phyloP scores from a whole-genome alignment of 129 eudicot genomes.

The Saussurea involucrata region DNA sequence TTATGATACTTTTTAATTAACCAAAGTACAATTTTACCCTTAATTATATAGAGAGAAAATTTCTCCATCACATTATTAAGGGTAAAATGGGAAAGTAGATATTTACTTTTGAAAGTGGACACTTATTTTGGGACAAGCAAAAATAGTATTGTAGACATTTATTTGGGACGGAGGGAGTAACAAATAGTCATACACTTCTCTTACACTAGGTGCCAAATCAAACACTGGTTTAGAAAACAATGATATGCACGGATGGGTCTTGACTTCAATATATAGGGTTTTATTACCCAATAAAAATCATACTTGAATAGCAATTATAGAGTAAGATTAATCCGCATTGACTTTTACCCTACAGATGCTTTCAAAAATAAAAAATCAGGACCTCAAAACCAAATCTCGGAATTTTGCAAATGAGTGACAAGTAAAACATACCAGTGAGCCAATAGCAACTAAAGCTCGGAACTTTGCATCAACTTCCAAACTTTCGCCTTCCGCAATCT shows the following conservation, averaged over 20 bases:
- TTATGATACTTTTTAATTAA: too few species aligned
- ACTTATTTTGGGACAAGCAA: too few species aligned
- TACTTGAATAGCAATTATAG: neutral
- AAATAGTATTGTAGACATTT: too few species aligned
- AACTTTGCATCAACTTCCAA: conserved; percentile 72
- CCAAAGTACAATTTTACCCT: too few species aligned
- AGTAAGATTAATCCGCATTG: neutral
- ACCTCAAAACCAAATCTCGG: neutral
- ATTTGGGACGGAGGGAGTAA: too few species aligned
- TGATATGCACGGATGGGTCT: neutral
- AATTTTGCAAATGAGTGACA: neutral
- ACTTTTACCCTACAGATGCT: neutral
- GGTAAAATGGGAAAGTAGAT: too few species aligned
- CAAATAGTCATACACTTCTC: neutral
- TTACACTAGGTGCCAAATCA: neutral
- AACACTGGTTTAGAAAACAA: neutral
- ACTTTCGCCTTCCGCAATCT: conserved; percentile 86
- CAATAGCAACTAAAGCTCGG: conserved; percentile 91
- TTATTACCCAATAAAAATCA: neutral
- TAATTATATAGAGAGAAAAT: too few species aligned
- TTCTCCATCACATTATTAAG: too few species aligned
- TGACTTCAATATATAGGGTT: neutral
- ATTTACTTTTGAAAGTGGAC: too few species aligned
- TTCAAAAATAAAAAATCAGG: neutral
- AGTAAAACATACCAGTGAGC: conserved; percentile 71